Base-by-base conservation (phyloP, 306 rosid genomes). In the Ziziphus jujuba region DNA sequence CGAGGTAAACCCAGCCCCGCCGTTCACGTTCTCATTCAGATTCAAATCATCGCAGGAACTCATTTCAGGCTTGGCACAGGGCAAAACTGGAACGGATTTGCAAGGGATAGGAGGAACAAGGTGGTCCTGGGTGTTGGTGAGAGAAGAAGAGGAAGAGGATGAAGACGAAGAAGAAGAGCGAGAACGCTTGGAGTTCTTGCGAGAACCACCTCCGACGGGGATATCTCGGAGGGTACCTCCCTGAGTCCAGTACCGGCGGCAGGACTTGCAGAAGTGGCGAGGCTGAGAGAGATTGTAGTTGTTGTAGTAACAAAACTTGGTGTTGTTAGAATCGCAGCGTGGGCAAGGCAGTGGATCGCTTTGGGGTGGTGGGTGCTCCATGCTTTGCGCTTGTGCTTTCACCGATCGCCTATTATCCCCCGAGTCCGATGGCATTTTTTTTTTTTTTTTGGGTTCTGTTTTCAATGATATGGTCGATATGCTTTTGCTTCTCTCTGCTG, bases 241-340 rank as follows among this genome's bases (percentile, higher is more conserved):
- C 3, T 64, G 85, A 5, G 88, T 84, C 88, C 88, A 84, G 77
- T 84, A 77, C 22, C 88, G 85, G 56, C 88, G 88, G 67, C 88
- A 84, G 55, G 72, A 43, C 54, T 72, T 77, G 72, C 88, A 84
- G 81, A 74, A 77, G 72, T 84, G 85, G 83, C 88, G 88, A 1
- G 88, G 88, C 77, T 84, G 88, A 17, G 81, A 61, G 70, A 77
- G 77, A 70, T 80, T 84, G 72, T 84, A 84, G 83, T 84, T 84
- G 73, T 84, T 84, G 85, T 84, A 84, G 67, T 84, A 84, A 63
- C 88, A 84, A 70, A 84, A 84, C 77, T 84, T 84, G 59, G 88
- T 84, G 72, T 53, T 56, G 66, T 67, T 56, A 17, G 88, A 84
- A 28, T 77, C 76, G 63, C 88, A 84, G 59, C 88, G 85, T 0